Evolutionary conservation across 306 rosid species (phyloP).

Genomic region (Pterocarpus macrocarpus): DNA sequence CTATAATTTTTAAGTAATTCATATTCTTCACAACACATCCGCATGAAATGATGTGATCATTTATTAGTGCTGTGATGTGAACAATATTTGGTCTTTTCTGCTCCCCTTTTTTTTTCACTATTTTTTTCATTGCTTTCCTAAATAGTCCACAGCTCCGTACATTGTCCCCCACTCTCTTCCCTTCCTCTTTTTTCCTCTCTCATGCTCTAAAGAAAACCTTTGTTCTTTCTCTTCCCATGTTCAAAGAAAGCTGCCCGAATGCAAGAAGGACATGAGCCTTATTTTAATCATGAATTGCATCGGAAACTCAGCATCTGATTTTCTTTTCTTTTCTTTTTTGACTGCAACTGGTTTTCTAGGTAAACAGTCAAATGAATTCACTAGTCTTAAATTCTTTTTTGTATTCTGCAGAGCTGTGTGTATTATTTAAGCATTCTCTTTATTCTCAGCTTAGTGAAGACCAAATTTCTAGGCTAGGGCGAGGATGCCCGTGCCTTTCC

Average conservation of each 20-base stretch:
- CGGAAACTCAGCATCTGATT: background rate
- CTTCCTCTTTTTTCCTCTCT: background rate
- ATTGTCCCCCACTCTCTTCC: background rate
- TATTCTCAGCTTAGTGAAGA: background rate
- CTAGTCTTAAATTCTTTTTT: background rate
- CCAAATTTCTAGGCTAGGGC: no score
- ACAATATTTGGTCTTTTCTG: conserved; percentile 35
- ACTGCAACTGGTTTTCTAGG: background rate
- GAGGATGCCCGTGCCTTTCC: background rate
- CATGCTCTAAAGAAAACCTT: background rate
- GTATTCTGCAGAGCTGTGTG: background rate
- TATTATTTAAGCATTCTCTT: background rate
- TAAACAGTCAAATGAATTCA: no score
- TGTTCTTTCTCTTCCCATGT: background rate
- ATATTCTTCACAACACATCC: no score
- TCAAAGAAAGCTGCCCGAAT: conserved; percentile 20
- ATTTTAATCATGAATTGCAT: background rate
- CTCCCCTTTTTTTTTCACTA: background rate
- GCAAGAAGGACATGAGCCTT: conserved; percentile 21
- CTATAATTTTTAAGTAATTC: no score
- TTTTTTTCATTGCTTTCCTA: background rate
- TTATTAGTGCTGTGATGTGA: conserved; percentile 19
- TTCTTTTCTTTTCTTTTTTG: background rate
- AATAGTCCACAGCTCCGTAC: conserved; percentile 27
- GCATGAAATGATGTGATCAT: background rate